Percentiles rank a stretch among this genome's conserved stretches.
Conservation (phyloP, 345 rosid genomes). For the Eucalyptus erythrocorys region DNA sequence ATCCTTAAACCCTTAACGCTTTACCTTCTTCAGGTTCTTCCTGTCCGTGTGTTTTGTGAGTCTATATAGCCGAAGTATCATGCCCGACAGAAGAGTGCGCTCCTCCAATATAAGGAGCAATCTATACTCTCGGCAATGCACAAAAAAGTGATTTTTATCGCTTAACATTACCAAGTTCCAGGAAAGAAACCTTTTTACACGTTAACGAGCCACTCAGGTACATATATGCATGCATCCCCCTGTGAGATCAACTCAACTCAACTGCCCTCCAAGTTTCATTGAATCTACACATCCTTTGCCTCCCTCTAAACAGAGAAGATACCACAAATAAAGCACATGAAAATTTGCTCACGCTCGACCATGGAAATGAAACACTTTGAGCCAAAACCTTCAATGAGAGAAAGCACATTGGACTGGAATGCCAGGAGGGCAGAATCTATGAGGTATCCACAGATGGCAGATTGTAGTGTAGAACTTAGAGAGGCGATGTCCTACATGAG, state of each 20-base stretch:
- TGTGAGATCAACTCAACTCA: neutral
- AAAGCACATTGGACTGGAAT: neutral
- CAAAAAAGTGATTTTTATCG: neutral
- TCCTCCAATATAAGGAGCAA: neutral
- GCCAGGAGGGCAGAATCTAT: neutral
- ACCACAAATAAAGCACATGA: neutral
- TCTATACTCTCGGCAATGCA: neutral
- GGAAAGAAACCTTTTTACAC: neutral
- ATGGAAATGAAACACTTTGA: slow-evolving; percentile 6
- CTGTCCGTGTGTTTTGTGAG: neutral
- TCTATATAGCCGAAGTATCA: neutral
- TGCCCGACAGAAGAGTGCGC: neutral
- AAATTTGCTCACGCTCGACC: neutral
- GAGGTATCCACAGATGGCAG: neutral
- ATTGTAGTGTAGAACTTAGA: neutral
- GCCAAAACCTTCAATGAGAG: slow-evolving; percentile 29
- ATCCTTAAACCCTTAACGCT: neutral
- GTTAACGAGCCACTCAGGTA: neutral
- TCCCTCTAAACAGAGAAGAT: neutral
- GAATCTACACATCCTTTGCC: neutral
- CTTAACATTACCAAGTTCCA: neutral
- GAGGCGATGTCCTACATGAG: slow-evolving; percentile 18
- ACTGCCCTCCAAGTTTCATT: neutral
- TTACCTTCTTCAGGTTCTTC: neutral
- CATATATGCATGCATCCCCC: neutral